Percentiles rank a stretch among this genome's conserved stretches.
phyloP scores from a whole-genome alignment of 73 alveolate species.

The Symbiodinium pilosum region DNA sequence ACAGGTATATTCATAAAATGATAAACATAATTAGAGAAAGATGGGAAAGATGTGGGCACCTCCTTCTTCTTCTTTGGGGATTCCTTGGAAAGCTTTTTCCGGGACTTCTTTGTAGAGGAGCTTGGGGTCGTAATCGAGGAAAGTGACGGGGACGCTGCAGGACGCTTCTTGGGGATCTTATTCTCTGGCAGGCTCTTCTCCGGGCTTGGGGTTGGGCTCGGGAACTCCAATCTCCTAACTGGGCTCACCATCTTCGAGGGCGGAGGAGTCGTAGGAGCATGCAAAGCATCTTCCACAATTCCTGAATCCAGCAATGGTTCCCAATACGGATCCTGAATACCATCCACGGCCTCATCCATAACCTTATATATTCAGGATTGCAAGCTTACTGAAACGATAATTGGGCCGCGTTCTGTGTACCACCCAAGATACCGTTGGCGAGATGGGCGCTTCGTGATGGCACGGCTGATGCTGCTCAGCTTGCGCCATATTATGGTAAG shows the following conservation, averaged over 20 bases:
- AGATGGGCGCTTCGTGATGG: too few species aligned
- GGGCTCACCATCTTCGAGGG: not conserved
- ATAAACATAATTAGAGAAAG: too few species aligned
- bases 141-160: not conserved
- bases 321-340: not conserved
- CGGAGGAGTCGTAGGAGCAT: not conserved
- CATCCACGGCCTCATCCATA: not conserved
- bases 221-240: too few species aligned
- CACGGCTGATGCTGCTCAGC: too few species aligned
- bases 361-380: too few species aligned
- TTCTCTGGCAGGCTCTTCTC: not conserved
- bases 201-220: not conserved
- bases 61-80: not conserved
- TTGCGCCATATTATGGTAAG: too few species aligned
- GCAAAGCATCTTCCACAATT: not conserved
- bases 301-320: not conserved
- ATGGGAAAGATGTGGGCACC: too few species aligned
- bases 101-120: not conserved
- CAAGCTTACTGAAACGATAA: too few species aligned
- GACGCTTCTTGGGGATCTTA: not conserved
- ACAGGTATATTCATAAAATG: too few species aligned
- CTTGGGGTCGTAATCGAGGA: not conserved
- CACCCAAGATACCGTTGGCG: too few species aligned
- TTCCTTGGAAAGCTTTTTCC: not conserved
- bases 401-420: too few species aligned